Evolutionary conservation across 345 rosid species (phyloP).

Genomic region (Populus ilicifolia): DNA sequence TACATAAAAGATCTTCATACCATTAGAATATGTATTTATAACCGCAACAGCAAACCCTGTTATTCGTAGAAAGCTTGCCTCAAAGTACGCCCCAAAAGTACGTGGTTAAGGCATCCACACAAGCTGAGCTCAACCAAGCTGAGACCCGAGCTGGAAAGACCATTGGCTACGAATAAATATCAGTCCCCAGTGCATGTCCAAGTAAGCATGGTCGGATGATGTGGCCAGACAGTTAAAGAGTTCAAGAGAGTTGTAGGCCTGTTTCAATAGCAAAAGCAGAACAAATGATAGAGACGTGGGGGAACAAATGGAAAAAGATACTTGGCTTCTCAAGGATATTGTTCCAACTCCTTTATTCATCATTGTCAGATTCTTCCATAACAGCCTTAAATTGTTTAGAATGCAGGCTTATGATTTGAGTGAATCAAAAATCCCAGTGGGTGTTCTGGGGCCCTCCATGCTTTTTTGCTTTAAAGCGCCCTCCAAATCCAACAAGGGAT

Average conservation of each 20-base stretch:
- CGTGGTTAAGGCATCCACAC: slow-evolving; percentile 14
- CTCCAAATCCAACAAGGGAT: slow-evolving; percentile 46
- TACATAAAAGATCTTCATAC: not conserved
- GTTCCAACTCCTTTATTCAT: slow-evolving; percentile 52
- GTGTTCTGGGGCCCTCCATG: slow-evolving; percentile 51
- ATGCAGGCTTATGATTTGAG: slow-evolving; percentile 50
- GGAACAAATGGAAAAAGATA: slow-evolving; percentile 52
- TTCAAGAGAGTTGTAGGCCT: slow-evolving; percentile 29
- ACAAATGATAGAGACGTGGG: slow-evolving; percentile 40
- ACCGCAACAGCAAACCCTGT: slow-evolving; percentile 12
- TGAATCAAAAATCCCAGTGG: slow-evolving; percentile 51
- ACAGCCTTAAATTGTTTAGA: slow-evolving; percentile 68
- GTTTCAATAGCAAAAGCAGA: slow-evolving; percentile 43
- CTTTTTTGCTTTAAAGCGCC: slow-evolving; percentile 55
- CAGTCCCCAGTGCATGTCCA: slow-evolving; percentile 20
- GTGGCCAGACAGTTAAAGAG: slow-evolving; percentile 31
- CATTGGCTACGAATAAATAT: slow-evolving; percentile 13
- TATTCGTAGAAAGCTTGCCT: slow-evolving; percentile 18
- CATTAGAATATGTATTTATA: not conserved
- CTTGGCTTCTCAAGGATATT: slow-evolving; percentile 69
- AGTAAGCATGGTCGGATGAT: slow-evolving; percentile 33
- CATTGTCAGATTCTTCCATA: slow-evolving; percentile 65
- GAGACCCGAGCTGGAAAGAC: not conserved
- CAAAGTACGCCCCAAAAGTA: slow-evolving; percentile 18
- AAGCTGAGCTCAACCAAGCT: not conserved